Percentiles rank a stretch among this genome's conserved stretches.
Conservation (phyloP, 2,329 filamentous ascomycete genomes). For the Nothopassalora personata region DNA sequence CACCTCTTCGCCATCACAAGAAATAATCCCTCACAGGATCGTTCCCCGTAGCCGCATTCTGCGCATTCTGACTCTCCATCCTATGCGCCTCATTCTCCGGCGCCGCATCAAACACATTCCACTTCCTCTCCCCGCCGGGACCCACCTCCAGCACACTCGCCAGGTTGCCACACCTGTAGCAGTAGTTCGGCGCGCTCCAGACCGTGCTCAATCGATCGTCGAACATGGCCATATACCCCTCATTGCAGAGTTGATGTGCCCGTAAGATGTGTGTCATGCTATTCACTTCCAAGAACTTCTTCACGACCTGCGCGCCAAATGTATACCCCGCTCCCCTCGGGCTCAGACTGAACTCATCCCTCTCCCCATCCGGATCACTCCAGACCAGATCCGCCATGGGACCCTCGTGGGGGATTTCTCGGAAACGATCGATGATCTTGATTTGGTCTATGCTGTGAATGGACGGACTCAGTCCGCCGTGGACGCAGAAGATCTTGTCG, state of each 20-base stretch:
- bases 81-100: conserved; percentile 92
- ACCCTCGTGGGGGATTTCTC: conserved; percentile 96
- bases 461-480: conserved; percentile 66
- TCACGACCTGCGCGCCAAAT: conserved; percentile 94
- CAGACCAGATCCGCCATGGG: conserved; percentile 99
- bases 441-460: conserved; percentile 99
- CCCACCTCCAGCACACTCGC: conserved; percentile 95
- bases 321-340: conserved; percentile 94
- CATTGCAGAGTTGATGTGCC: conserved; percentile 97
- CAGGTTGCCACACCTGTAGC: conserved; percentile 79
- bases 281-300: conserved; percentile 96
- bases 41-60: conserved; percentile 63
- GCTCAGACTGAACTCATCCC: conserved; percentile 92
- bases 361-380: conserved; percentile 95
- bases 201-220: conserved; percentile 92
- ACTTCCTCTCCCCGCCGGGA: conserved; percentile 85
- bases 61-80: conserved; percentile 66
- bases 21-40: conserved; percentile 64
- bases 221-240: conserved; percentile 95
- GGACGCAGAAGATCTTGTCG: conserved; percentile 97
- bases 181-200: conserved; percentile 86
- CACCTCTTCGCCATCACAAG: conserved; percentile 46
- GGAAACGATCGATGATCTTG: conserved; percentile 98
- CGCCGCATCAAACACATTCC: conserved; percentile 96
- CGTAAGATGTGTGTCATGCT: conserved; percentile 95